Evolutionary conservation across 73 alveolate genomes (phyloP).

Genomic region (Urostyla sp.): DNA sequence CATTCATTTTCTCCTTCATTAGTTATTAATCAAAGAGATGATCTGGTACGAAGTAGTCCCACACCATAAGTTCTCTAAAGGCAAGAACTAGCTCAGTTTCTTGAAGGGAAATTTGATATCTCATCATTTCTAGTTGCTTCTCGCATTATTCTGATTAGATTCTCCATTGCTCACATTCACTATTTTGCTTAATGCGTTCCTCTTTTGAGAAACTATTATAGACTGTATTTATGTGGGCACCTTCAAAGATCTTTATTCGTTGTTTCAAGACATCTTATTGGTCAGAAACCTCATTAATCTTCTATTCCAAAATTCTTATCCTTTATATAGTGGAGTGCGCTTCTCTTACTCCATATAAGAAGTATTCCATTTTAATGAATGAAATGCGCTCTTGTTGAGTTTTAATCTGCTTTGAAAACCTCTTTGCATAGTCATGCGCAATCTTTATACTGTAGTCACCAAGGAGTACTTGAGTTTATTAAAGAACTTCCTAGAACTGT

Average conservation of each 20-base stretch:
- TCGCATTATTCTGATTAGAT: too few relatives aligned
- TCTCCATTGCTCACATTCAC: too few relatives aligned
- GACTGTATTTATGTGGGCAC: too few relatives aligned
- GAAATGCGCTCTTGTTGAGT: conserved; percentile 50
- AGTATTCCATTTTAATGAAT: conserved; percentile 68
- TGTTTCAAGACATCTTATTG: neutral
- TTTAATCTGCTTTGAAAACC: conserved; percentile 16
- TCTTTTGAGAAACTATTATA: too few relatives aligned
- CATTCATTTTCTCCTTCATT: neutral
- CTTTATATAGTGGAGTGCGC: conserved; percentile 26
- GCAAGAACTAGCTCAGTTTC: conserved; percentile 49
- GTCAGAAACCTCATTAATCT: neutral
- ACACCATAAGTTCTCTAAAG: conserved; percentile 42
- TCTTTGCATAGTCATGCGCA: conserved; percentile 36
- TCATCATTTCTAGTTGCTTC: neutral
- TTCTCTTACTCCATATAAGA: conserved; percentile 45
- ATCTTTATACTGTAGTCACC: conserved; percentile 50
- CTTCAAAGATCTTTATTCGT: neutral
- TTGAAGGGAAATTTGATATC: conserved; percentile 20
- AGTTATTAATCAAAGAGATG: conserved; percentile 36
- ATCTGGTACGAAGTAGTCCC: conserved; percentile 62
- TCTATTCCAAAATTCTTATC: conserved; percentile 20
- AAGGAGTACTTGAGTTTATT: conserved; percentile 1
- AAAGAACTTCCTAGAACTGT: neutral
- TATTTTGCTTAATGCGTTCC: too few relatives aligned